phyloP scores from a whole-genome alignment of 2,329 filamentous ascomycete genomes.

The Elsinoe necatrix region DNA sequence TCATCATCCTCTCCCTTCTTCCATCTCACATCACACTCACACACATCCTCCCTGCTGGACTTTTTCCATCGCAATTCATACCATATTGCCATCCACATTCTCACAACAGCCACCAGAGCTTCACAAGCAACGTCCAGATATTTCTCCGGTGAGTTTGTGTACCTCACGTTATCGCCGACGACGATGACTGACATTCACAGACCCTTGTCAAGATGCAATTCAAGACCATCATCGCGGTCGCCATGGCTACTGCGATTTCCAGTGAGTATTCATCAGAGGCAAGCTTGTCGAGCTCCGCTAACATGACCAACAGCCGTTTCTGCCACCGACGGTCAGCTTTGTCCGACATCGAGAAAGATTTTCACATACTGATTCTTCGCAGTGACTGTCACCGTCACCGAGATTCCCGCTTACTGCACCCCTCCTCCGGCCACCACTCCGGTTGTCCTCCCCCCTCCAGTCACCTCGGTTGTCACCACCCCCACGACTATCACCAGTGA shows the following conservation, averaged over 20 bases:
- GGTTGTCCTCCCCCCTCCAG: conserved; percentile 2
- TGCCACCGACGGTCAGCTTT: conserved; percentile 8
- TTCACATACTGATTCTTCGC: not conserved
- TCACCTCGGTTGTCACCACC: conserved; percentile 9
- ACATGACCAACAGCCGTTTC: conserved; percentile 7
- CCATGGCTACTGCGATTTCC: conserved; percentile 14
- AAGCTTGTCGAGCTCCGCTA: not conserved
- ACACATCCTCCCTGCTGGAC: conserved; percentile 13
- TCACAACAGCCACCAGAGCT: conserved; percentile 5
- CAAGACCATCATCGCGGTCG: conserved; percentile 11
- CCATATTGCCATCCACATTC: conserved; percentile 14
- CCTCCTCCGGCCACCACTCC: not conserved
- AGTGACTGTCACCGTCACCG: conserved; percentile 14
- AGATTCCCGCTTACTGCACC: conserved; percentile 12
- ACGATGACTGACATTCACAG: conserved; percentile 5
- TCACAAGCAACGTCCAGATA: conserved; percentile 12
- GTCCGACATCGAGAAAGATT: not conserved
- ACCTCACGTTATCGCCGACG: not conserved
- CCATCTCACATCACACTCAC: conserved; percentile 6
- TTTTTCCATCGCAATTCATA: conserved; percentile 14
- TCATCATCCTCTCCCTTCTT: conserved; percentile 1
- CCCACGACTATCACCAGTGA: conserved; percentile 8
- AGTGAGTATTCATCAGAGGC: not conserved
- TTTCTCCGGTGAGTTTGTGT: conserved; percentile 7
- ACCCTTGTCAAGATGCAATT: conserved; percentile 15